Conservation (phyloP, 306 rosid species). For the Quercus engelmannii region DNA sequence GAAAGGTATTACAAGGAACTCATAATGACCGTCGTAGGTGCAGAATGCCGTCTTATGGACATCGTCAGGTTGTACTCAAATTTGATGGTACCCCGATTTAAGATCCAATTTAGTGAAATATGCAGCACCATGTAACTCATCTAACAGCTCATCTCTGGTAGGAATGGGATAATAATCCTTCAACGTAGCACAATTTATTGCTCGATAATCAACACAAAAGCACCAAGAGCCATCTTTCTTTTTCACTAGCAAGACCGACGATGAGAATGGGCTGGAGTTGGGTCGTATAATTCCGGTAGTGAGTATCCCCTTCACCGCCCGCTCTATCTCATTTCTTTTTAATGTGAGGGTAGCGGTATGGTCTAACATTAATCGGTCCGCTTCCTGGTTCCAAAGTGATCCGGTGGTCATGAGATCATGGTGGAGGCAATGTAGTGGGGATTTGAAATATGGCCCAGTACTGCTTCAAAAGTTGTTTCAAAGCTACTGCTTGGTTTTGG, state of each 20-base stretch:
- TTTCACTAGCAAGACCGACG: neutral
- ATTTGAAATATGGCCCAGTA: neutral
- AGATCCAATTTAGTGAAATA: neutral
- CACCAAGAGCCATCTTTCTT: neutral
- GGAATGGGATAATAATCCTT: neutral
- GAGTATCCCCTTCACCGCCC: neutral
- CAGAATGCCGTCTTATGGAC: neutral
- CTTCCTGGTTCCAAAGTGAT: neutral
- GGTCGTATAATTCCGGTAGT: accelerated
- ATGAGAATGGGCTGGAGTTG: neutral
- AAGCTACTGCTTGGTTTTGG: no score
- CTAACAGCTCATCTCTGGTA: neutral
- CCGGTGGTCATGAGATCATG: neutral
- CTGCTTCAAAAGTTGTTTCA: no score
- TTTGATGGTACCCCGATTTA: neutral
- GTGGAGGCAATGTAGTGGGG: neutral
- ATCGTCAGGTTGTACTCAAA: neutral
- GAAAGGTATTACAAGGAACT: no score
- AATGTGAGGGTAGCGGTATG: neutral
- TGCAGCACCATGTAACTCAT: neutral
- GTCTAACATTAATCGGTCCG: neutral
- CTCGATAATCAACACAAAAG: neutral
- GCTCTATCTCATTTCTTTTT: neutral
- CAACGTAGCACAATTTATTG: neutral
- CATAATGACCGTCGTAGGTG: neutral